Percentiles rank a stretch among this genome's conserved stretches.
Evolutionary conservation across 2,329 filamentous ascomycete genomes (phyloP).

Genomic region (Fusarium pseudograminearum): DNA sequence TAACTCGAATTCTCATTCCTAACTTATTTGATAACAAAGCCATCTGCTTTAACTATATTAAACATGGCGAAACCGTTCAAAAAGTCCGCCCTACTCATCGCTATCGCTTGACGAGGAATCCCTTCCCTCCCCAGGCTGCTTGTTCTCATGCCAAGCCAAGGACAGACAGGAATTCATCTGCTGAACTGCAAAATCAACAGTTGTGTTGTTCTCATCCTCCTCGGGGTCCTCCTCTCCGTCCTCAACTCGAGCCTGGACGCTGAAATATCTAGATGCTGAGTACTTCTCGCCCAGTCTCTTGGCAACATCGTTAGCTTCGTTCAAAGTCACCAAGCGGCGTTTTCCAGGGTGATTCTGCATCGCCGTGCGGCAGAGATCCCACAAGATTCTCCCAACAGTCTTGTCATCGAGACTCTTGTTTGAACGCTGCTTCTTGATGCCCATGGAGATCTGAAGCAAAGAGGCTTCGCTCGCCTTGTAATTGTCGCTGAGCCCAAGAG

Average conservation of each 20-base stretch:
- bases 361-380: constrained; percentile 52
- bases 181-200: constrained; percentile 50
- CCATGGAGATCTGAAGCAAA: constrained; percentile 47
- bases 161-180: constrained; percentile 32
- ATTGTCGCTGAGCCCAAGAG: constrained; percentile 46
- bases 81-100: background rate
- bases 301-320: constrained; percentile 70
- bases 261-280: constrained; percentile 54
- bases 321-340: constrained; percentile 65
- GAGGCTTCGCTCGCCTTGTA: constrained; percentile 47
- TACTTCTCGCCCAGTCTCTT: constrained; percentile 66
- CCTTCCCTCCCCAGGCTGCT: background rate
- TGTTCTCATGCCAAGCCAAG: constrained; percentile 38
- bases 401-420: constrained; percentile 11
- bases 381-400: constrained; percentile 45
- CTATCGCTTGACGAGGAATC: background rate
- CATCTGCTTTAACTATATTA: background rate
- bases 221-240: constrained; percentile 32
- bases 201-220: constrained; percentile 39
- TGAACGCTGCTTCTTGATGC: constrained; percentile 35
- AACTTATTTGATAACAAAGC: background rate
- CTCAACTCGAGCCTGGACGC: constrained; percentile 47
- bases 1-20: background rate
- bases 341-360: constrained; percentile 52
- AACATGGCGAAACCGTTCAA: background rate